Evolutionary conservation across 257 asterid genomes (phyloP).

Genomic region (Solanum pinnatisectum): DNA sequence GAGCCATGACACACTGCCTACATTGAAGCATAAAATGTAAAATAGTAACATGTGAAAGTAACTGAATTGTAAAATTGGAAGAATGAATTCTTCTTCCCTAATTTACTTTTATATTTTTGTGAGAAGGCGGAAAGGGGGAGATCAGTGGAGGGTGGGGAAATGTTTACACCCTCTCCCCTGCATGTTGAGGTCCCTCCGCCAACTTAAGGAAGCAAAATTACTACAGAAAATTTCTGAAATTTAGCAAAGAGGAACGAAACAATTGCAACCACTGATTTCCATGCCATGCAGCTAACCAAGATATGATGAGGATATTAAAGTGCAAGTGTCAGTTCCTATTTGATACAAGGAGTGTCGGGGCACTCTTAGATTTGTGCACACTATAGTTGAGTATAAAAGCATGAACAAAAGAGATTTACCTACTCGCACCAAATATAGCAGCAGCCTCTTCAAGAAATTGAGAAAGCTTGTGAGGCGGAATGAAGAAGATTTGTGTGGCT

Average conservation of each 20-base stretch:
- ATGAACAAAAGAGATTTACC: constrained; percentile 34
- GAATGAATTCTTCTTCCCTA: neutral
- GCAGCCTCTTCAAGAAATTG: constrained; percentile 73
- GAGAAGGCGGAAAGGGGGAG: neutral
- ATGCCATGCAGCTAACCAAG: neutral
- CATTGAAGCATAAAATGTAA: constrained; percentile 8
- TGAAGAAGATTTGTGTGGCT: constrained; percentile 74
- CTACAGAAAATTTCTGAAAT: neutral
- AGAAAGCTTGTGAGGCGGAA: constrained; percentile 88
- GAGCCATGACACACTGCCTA: constrained; percentile 93
- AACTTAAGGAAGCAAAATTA: neutral
- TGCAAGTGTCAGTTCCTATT: neutral
- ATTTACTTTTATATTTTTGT: neutral
- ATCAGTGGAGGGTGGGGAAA: neutral
- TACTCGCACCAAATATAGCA: constrained; percentile 50
- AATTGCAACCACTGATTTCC: neutral
- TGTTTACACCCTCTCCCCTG: neutral
- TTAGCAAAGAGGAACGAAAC: neutral
- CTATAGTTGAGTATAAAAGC: neutral
- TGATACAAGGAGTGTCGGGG: neutral
- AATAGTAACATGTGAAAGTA: neutral
- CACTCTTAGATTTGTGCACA: neutral
- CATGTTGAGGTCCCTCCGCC: neutral
- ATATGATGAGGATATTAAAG: neutral
- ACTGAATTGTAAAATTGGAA: neutral